These are phyloP conservation scores for Apiospora rasikravindrae DNA, from an alignment of 2,329 filamentous ascomycete genomes.

Conservation along the genomic window DNA sequence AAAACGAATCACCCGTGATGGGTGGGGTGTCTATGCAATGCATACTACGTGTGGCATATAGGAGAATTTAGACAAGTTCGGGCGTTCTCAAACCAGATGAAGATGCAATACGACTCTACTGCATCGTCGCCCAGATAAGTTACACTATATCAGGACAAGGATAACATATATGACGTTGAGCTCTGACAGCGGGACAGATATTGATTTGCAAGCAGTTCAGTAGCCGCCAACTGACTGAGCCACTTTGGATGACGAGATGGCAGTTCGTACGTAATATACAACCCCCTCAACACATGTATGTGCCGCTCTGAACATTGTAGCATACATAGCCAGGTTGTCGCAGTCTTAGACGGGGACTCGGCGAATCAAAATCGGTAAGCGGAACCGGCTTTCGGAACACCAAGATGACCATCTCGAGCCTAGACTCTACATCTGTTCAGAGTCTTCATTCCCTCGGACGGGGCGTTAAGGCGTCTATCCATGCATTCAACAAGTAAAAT, in stretches of 20 bases:
- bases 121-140: not conserved
- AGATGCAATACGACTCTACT: not conserved
- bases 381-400: not conserved
- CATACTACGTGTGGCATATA: slow-evolving; percentile 2
- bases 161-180: not conserved
- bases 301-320: not conserved
- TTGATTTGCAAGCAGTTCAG: not conserved
- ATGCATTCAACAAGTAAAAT: not conserved
- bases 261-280: not conserved
- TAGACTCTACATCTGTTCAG: not conserved
- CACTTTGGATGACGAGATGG: not conserved
- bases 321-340: not conserved
- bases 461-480: not conserved
- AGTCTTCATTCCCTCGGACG: not conserved
- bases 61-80: not conserved
- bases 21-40: not conserved
- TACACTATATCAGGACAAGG: not conserved
- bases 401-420: not conserved
- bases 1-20: not conserved
- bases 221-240: not conserved
- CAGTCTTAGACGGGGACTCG: not conserved
- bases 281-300: not conserved
- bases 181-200: not conserved
- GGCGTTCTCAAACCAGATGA: not conserved
- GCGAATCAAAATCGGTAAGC: not conserved